Evolutionary conservation across 202 grass and related monocot species (phyloP), one percentile per base, ranked within the genome.

Genomic region (Brachypodium distachyon): DNA sequence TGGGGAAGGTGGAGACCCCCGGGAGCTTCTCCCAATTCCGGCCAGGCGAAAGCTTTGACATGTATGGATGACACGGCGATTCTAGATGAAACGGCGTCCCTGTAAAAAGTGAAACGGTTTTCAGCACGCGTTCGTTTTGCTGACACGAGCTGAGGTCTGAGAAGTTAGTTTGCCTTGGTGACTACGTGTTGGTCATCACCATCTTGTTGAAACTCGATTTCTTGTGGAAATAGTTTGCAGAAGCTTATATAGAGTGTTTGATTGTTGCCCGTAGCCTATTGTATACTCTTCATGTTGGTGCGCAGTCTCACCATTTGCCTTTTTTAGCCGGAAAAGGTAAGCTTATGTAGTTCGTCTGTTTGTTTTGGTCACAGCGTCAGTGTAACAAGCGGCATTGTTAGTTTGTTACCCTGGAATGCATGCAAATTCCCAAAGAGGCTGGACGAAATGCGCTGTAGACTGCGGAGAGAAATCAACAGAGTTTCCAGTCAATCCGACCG

Each of bases 31-130:
- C 81, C 69, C 89, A 92, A 36, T 67, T 82, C 63, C 79, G 87
- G 25, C 70, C 71, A 0, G 77, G 84, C 9, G 94, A 89, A 78
- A 89, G 86, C 75, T 97, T 93, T 36, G 86, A 97, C 78, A 89
- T 97, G 88, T 89, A 89, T 53, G 84, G 88, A 54, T 97, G 83
- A 97, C 81, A 49, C 16, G 9, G 0, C 13, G 27, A 53, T 53
- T 58, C 28, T 28, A 18, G 12, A 74, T 6, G 66, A 49, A n/a
- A 39, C 34, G 38, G 23, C 21, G 7, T 42, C 8, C 52, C 26
- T 83, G 80, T 87, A 83, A 67, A 74, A 69, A 61, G 61, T 61
- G 33, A 52, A 32, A 77, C 51, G 43, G 31, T 28, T 52, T 54
- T 23, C 64, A 62, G 14, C 64, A 26, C 22, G 9, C 41, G 25